phyloP scores from a whole-genome alignment of 371 early-diverging fungal species.

The Actinomortierella wolfii region DNA sequence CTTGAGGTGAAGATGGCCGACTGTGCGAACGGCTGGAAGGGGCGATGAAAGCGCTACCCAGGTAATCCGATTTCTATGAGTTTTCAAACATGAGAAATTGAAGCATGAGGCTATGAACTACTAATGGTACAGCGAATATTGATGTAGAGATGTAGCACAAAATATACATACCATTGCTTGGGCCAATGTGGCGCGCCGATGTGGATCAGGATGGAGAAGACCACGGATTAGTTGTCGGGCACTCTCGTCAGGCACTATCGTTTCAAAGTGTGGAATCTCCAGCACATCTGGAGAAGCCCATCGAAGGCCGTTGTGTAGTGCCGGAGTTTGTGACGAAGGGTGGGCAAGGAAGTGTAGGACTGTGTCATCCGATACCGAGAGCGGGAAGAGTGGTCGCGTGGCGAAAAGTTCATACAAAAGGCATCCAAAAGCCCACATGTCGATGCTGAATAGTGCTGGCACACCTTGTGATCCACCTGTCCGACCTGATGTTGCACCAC shows the following conservation, averaged over 20 bases:
- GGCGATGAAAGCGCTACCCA: neutral
- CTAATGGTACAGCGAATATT: neutral
- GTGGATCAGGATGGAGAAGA: constrained; percentile 26
- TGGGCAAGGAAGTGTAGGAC: constrained; percentile 31
- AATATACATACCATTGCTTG: constrained; percentile 22
- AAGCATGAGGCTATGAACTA: neutral
- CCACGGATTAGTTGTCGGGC: constrained; percentile 26
- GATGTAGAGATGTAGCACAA: neutral
- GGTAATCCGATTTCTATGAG: constrained; percentile 17
- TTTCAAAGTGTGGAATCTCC: constrained; percentile 35
- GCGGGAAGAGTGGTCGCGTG: constrained; percentile 27
- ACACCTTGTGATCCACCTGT: constrained; percentile 15
- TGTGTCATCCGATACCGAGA: constrained; percentile 11
- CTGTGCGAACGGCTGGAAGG: neutral
- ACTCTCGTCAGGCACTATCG: constrained; percentile 19
- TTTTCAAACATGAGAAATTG: neutral
- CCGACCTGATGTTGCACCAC: constrained; percentile 26
- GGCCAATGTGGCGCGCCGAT: constrained; percentile 21
- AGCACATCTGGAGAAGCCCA: constrained; percentile 18
- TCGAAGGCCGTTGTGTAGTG: constrained; percentile 17
- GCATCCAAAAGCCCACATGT: constrained; percentile 44
- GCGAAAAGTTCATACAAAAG: constrained; percentile 36
- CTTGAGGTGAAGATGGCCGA: neutral
- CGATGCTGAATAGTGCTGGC: constrained; percentile 33
- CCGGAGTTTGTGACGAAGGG: constrained; percentile 23